Percentiles rank a stretch among this genome's conserved stretches.
Evolutionary conservation across 805 yeast species (phyloP).

Genomic region (Kodamaea kakaduensis): DNA sequence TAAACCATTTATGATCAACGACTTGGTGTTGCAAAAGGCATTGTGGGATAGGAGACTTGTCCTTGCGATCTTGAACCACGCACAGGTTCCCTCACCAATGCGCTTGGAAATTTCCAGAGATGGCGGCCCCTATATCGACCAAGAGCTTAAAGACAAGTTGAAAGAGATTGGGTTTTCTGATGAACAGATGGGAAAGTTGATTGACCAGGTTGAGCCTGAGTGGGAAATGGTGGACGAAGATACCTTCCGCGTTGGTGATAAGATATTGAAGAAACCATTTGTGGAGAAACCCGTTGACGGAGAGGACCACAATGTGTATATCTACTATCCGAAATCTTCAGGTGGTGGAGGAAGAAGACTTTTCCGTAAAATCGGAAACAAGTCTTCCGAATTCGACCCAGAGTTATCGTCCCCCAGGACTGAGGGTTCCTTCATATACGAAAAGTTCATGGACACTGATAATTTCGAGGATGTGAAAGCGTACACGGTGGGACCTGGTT

Average conservation of each 20-base stretch:
- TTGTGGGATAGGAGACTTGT: slow-evolving; percentile 97
- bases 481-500: slow-evolving; percentile 87
- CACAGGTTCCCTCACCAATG: slow-evolving; percentile 84
- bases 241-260: slow-evolving; percentile 71
- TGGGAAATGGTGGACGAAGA: slow-evolving; percentile 86
- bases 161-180: slow-evolving; percentile 37
- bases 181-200: slow-evolving; percentile 54
- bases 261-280: slow-evolving; percentile 76
- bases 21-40: slow-evolving; percentile 83
- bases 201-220: slow-evolving; percentile 66
- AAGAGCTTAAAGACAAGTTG: slow-evolving; percentile 46
- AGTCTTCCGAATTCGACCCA: slow-evolving; percentile 94
- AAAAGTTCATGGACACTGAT: slow-evolving; percentile 95
- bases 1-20: slow-evolving; percentile 87
- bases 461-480: slow-evolving; percentile 98
- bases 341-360: slow-evolving; percentile 98
- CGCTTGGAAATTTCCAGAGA: slow-evolving; percentile 89
- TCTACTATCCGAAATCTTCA: slow-evolving; percentile 78
- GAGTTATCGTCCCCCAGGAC: slow-evolving; percentile 69
- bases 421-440: slow-evolving; percentile 88
- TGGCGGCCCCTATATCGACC: slow-evolving; percentile 87
- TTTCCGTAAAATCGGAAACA: slow-evolving; percentile 94
- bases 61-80: slow-evolving; percentile 68
- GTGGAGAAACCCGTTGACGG: slow-evolving; percentile 99
- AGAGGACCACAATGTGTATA: slow-evolving; percentile 94